Percentiles rank a stretch among this genome's conserved stretches.
Evolutionary conservation across 495 filamentous ascomycete genomes (phyloP).

Genomic region (Xanthoparmelia taractica): DNA sequence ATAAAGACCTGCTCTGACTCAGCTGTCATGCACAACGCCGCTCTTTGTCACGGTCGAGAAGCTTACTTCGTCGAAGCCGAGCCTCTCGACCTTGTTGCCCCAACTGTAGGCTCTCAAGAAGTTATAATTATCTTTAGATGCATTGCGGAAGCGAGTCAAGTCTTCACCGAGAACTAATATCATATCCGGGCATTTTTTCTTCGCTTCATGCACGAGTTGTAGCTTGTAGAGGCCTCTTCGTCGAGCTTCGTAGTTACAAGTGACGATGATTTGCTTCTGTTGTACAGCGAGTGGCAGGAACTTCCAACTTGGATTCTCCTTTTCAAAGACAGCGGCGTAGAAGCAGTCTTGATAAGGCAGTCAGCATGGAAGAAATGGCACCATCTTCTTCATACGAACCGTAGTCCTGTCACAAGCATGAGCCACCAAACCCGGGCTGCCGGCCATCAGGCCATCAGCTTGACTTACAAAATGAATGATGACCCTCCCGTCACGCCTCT

Average conservation of each 20-base stretch:
- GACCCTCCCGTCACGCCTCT: conserved; percentile 56
- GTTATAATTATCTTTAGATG: conserved; percentile 68
- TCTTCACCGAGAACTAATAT: conserved; percentile 84
- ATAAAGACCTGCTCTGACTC: conserved; percentile 45
- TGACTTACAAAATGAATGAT: conserved; percentile 71
- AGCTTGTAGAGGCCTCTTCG: conserved; percentile 71
- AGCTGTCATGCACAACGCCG: conserved; percentile 5
- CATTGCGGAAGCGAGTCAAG: conserved; percentile 74
- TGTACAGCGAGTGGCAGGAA: conserved; percentile 65
- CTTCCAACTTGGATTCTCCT: conserved; percentile 64
- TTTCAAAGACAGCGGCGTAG: conserved; percentile 85
- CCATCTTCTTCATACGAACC: not conserved
- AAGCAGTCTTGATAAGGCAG: conserved; percentile 77
- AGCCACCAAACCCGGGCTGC: not conserved
- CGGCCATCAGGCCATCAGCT: not conserved
- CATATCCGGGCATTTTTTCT: conserved; percentile 71
- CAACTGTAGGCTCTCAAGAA: conserved; percentile 64
- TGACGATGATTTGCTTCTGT: conserved; percentile 87
- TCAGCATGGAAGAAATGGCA: not conserved
- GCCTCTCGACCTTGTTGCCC: conserved; percentile 64
- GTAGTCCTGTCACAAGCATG: conserved; percentile 18
- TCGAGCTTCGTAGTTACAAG: conserved; percentile 89
- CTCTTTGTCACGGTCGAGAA: conserved; percentile 5
- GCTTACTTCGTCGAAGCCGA: conserved; percentile 77
- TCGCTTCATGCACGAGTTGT: conserved; percentile 73